Conservation (phyloP, 208 protist genomes). For the Phytomonas serpens region DNA sequence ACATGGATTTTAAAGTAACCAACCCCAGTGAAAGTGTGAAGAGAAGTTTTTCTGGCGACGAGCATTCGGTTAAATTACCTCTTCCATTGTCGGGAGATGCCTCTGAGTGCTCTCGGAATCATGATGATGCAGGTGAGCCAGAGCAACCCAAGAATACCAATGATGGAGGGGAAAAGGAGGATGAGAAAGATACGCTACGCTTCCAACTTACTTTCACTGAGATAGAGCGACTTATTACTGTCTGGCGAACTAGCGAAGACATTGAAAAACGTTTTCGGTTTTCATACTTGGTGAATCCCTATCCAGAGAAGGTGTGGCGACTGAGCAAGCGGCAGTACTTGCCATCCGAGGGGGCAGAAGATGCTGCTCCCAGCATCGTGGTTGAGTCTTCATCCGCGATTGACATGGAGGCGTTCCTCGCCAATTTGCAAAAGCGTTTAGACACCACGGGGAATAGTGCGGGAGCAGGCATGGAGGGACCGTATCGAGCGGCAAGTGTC, state of each 20-base stretch:
- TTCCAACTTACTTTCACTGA: slow-evolving; percentile 17
- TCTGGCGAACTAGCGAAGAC: slow-evolving; percentile 23
- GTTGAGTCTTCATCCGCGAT: background rate
- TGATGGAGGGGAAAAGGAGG: background rate
- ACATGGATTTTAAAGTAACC: background rate
- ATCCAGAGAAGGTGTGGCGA: background rate
- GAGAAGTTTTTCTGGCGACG: background rate
- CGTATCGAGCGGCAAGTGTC: background rate
- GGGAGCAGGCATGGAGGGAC: background rate
- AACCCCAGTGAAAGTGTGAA: background rate
- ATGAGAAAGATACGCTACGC: background rate
- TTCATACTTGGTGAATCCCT: slow-evolving; percentile 16
- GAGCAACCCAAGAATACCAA: background rate
- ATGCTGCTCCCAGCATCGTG: background rate
- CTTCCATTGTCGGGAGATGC: background rate
- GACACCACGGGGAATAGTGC: background rate
- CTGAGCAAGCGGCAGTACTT: background rate
- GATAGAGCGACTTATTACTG: slow-evolving; percentile 24
- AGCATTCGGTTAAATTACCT: background rate
- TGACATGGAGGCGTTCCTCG: background rate
- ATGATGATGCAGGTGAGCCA: background rate
- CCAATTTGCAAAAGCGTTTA: background rate
- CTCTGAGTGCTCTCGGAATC: background rate
- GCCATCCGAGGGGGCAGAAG: background rate
- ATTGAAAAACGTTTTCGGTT: slow-evolving; percentile 14